Percentiles rank a stretch among this genome's conserved stretches.
phyloP scores from a whole-genome alignment of 2,329 filamentous ascomycete genomes.

The Pleoardoris graminearum region DNA sequence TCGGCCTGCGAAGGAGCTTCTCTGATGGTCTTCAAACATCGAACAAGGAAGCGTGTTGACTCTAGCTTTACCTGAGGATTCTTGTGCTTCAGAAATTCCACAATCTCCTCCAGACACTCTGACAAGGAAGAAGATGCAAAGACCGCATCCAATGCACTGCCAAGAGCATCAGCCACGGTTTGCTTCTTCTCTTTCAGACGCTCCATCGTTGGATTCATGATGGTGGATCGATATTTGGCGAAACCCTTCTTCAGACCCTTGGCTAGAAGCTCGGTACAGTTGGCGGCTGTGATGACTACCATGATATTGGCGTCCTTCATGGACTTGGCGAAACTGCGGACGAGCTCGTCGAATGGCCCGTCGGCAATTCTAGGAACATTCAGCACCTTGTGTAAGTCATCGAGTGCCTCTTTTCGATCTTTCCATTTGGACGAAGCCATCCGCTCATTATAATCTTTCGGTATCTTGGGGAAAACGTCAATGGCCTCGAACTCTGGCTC shows the following conservation, averaged over 20 bases:
- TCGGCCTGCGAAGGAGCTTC: slow-evolving; percentile 84
- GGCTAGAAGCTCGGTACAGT: slow-evolving; percentile 86
- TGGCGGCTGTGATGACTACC: slow-evolving; percentile 89
- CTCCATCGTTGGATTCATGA: slow-evolving; percentile 91
- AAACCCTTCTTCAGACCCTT: slow-evolving; percentile 81
- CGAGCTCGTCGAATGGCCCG: slow-evolving; percentile 81
- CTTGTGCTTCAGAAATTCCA: slow-evolving; percentile 85
- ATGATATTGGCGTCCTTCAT: slow-evolving; percentile 99
- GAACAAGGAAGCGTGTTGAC: slow-evolving; percentile 88
- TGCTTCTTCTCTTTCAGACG: slow-evolving; percentile 97
- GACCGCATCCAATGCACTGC: slow-evolving; percentile 76
- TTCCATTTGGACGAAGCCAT: slow-evolving; percentile 96
- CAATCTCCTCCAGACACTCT: slow-evolving; percentile 89
- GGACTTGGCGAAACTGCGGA: slow-evolving; percentile 82
- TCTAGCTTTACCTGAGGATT: slow-evolving; percentile 98
- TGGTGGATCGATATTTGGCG: slow-evolving; percentile 74
- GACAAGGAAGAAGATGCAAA: slow-evolving; percentile 69
- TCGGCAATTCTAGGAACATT: slow-evolving; percentile 93
- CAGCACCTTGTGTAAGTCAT: slow-evolving; percentile 73
- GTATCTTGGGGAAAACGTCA: slow-evolving; percentile 80
- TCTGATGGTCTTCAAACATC: slow-evolving; percentile 79
- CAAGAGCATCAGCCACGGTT: slow-evolving; percentile 82
- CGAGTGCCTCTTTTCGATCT: slow-evolving; percentile 91
- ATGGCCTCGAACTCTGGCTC: slow-evolving; percentile 73
- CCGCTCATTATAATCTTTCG: slow-evolving; percentile 79